Evolutionary conservation across 1,284 basidiomycete genomes (phyloP), one percentile per base, ranked within the genome.

Genomic region (Irpex sp.): DNA sequence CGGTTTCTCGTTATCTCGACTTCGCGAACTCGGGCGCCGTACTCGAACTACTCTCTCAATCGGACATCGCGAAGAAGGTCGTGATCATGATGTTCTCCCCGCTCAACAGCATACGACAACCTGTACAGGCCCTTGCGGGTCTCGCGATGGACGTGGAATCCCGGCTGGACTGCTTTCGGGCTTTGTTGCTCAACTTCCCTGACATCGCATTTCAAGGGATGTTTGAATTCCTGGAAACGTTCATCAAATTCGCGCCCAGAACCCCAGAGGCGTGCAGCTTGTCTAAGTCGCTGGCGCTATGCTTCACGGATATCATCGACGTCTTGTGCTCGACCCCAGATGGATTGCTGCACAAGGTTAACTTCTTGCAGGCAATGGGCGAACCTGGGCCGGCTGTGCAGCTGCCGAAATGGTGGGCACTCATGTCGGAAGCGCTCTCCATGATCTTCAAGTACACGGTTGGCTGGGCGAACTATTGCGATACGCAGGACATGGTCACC

Each of bases 281-380:
- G 15, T 93, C 96, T 1, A 93, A 93, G 71, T 89, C 92, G 31
- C 84, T 97, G 26, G 96, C 97, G 8, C 86, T 89, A 13, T 97
- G 95, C 75, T 84, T 97, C 70, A 93, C 93, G 3, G 96, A 98
- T 72, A 84, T 97, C 62, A 85, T 97, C 65, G 94, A 97, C 58
- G 89, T 88, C 1, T 82, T 98, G 1, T 96, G 93, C 72, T 84
- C 88, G 13, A 82, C 80, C 17, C 84, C 85, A 0, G 86, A 87
- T 65, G 92, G 91, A 8, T 78, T 94, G 7, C 76, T 96, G 15
- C 84, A 85, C 61, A 82, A 85, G 57, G 64, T 76, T 2, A 67
- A 70, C 5, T 96, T 92, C 74, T 74, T 87, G 52, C 82, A 78
- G 58, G 73, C 82, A 0, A 73, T 74, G 9, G 78, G 82, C 31